Percentiles rank a stretch among this genome's conserved stretches.
phyloP scores from a whole-genome alignment of 495 filamentous ascomycete genomes.

The Lophiotrema nucula region DNA sequence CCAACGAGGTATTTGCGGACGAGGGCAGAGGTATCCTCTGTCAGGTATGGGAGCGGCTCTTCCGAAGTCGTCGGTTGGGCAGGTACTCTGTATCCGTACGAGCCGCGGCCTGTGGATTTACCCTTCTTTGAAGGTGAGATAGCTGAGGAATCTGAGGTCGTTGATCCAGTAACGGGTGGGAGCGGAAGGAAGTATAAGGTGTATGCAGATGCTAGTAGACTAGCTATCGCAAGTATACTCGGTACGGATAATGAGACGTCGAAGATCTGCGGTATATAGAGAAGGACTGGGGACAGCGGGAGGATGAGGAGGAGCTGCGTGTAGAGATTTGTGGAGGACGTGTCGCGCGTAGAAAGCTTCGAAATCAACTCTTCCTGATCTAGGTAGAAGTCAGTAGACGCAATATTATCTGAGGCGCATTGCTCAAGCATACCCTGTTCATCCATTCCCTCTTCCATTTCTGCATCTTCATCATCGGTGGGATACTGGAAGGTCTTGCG shows the following conservation, averaged over 20 bases:
- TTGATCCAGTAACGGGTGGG: conserved; percentile 2
- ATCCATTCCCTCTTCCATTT: conserved; percentile 40
- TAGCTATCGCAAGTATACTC: conserved; percentile 5
- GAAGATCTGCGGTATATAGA: conserved; percentile 20
- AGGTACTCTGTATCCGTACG: background rate
- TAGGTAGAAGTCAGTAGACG: background rate
- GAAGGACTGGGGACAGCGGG: conserved; percentile 16
- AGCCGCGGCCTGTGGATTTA: background rate
- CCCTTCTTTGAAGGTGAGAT: conserved; percentile 3
- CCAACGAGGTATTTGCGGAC: conserved; percentile 13
- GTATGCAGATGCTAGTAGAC: conserved; percentile 25
- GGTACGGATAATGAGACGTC: background rate
- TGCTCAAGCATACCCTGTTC: conserved; percentile 34
- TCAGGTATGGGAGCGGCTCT: conserved; percentile 11
- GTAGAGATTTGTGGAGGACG: conserved; percentile 26
- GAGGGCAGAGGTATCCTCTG: background rate
- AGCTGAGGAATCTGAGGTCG: background rate
- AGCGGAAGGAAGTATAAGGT: conserved; percentile 31
- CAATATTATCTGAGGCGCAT: background rate
- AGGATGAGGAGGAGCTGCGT: conserved; percentile 26
- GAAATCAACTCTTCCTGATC: conserved; percentile 30
- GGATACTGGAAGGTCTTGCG: conserved; percentile 42
- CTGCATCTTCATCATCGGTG: conserved; percentile 32
- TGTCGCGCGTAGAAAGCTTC: conserved; percentile 23
- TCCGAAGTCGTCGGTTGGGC: background rate